Evolutionary conservation across 2,329 filamentous ascomycete genomes (phyloP), one percentile per base, ranked within the genome.

Genomic region (Neofusicoccum ribis): DNA sequence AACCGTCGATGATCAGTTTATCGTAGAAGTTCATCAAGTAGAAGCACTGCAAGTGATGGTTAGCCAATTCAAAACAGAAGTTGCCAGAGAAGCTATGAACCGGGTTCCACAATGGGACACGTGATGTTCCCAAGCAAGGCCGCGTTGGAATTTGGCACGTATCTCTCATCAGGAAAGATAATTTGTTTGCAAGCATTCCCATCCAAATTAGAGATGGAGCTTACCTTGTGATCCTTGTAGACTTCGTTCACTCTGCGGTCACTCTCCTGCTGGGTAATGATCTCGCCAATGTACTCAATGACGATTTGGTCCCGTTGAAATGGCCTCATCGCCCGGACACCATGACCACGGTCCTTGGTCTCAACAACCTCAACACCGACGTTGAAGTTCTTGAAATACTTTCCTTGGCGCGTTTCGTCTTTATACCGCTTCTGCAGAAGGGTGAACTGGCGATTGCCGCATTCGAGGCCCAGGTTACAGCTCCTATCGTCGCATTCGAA

Each of bases 1-100:
- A 97, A 39, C 94, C 95, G 80, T 99, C 95, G 69, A 99, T 96
- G 72, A 98, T 96, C 88, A 98, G 95, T 78, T 96, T 95, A 77
- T 97, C 93, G 74, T 98, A 93, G 75, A 98, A 97, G 64, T 92
- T 93, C 95, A 99, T 99, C 58, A 99, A 83, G 77, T 99, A 99
- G 78, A 97, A 98, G 79, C 93, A 97, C 91, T 97, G 70, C 20
- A 5, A 17, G 1, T 7, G 17, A 12, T 41, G 1, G 41, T 52
- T 9, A 62, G 61, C 31, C 14, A 20, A 15, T 46, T 20, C 12
- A 31, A 31, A 5, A 7, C 5, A 31, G 27, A 31, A 31, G 27
- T 7, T 31, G 27, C 27, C 6, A 7, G 27, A 31, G 27, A 31
- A 31, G 27, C 27, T 31, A 6, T 31, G 27, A 7, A 31, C 7